phyloP scores from a whole-genome alignment of 106 monocot genomes.

The Dioscorea zingiberensis region DNA sequence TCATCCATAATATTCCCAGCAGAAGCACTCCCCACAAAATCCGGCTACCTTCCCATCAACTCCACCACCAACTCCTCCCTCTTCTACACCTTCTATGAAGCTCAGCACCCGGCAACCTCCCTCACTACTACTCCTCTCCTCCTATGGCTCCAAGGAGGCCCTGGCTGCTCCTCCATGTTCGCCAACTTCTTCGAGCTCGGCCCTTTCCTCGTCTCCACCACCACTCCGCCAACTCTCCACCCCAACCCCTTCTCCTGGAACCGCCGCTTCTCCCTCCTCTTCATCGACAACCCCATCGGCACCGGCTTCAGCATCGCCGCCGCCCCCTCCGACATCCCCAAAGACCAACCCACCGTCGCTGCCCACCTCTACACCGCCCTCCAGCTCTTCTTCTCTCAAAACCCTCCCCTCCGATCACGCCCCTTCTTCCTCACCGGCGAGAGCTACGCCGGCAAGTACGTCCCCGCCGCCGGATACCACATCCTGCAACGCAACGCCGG shows the following conservation, averaged over 20 bases:
- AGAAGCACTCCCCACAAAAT: slow-evolving; percentile 46
- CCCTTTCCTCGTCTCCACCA: slow-evolving; percentile 49
- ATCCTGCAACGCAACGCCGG: slow-evolving; percentile 34
- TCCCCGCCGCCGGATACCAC: slow-evolving; percentile 48
- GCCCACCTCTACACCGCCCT: slow-evolving; percentile 46
- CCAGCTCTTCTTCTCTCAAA: slow-evolving; percentile 42
- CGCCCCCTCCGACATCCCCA: slow-evolving; percentile 33
- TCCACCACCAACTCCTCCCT: slow-evolving; percentile 22
- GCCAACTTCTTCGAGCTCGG: slow-evolving; percentile 92
- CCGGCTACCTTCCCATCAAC: slow-evolving; percentile 53
- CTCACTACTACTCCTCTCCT: slow-evolving; percentile 61
- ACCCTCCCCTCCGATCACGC: slow-evolving; percentile 35
- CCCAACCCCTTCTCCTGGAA: slow-evolving; percentile 84
- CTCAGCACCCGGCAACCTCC: slow-evolving; percentile 30
- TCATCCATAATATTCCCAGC: slow-evolving; percentile 21
- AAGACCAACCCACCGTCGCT: slow-evolving; percentile 49
- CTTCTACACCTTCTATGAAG: slow-evolving; percentile 75
- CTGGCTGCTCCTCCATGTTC: slow-evolving; percentile 86
- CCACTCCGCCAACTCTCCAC: slow-evolving; percentile 12
- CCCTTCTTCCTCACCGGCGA: slow-evolving; percentile 78
- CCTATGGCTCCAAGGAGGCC: slow-evolving; percentile 96
- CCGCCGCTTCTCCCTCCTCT: slow-evolving; percentile 71
- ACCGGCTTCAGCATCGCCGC: slow-evolving; percentile 69
- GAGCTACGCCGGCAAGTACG: slow-evolving; percentile 93
- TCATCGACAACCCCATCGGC: slow-evolving; percentile 88